These are phyloP conservation scores for Carex kokanica DNA, from an alignment of 176 grass and related monocot genomes.

Conservation along the genomic window DNA sequence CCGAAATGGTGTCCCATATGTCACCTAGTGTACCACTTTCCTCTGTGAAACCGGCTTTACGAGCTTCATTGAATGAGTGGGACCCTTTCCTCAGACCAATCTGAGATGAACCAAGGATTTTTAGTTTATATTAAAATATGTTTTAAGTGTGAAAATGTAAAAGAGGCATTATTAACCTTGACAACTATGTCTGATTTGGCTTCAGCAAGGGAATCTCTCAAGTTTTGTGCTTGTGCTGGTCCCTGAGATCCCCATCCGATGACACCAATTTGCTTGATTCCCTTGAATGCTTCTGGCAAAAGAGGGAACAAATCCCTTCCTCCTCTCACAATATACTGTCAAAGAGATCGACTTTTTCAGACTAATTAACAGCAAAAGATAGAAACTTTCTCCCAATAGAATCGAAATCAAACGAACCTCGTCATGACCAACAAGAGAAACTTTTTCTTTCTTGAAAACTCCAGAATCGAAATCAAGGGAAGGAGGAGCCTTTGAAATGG, in stretches of 20 bases:
- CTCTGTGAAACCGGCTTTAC: constrained; percentile 74
- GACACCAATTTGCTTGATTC: constrained; percentile 82
- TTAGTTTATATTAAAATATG: background rate
- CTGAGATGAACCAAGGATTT: constrained; percentile 22
- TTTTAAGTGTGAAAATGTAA: background rate
- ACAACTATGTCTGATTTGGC: constrained; percentile 87
- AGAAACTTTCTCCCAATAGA: background rate
- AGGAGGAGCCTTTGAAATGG: constrained; percentile 34
- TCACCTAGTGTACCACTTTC: constrained; percentile 78
- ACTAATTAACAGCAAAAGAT: background rate
- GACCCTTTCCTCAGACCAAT: constrained; percentile 90
- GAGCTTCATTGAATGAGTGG: constrained; percentile 77
- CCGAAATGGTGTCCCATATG: constrained; percentile 81
- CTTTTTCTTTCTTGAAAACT: constrained; percentile 82
- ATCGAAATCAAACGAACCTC: constrained; percentile 40
- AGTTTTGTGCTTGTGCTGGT: constrained; percentile 89
- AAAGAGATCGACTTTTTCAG: background rate
- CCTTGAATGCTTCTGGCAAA: constrained; percentile 81
- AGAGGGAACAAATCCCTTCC: constrained; percentile 86
- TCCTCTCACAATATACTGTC: constrained; percentile 76
- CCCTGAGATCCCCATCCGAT: constrained; percentile 93
- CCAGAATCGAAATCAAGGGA: constrained; percentile 71
- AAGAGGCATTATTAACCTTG: constrained; percentile 40
- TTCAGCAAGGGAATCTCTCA: constrained; percentile 73
- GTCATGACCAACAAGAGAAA: constrained; percentile 84